Conservation (phyloP, 2,329 filamentous ascomycete genomes). For the Ophiostoma montium region DNA sequence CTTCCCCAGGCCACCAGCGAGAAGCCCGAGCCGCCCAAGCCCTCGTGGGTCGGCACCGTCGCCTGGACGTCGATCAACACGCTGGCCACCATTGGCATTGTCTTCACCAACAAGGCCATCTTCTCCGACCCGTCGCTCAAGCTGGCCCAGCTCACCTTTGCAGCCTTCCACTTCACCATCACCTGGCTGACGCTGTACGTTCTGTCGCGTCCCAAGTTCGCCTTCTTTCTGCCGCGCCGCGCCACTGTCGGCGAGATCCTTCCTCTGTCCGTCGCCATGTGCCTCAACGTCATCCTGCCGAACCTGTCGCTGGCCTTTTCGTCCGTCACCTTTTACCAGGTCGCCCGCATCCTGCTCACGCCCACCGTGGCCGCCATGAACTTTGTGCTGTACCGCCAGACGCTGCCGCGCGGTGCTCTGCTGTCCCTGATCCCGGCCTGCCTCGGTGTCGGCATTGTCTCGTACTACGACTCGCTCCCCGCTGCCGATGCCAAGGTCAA, state of each 20-base stretch:
- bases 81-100: conserved; percentile 48
- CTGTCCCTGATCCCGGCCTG: conserved; percentile 47
- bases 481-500: conserved; percentile 32
- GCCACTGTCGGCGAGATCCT: conserved; percentile 42
- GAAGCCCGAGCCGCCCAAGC: conserved; percentile 21
- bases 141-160: conserved; percentile 50
- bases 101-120: conserved; percentile 58
- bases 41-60: conserved; percentile 25
- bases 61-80: conserved; percentile 49
- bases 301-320: conserved; percentile 56
- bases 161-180: conserved; percentile 53
- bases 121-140: conserved; percentile 49
- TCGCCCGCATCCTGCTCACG: conserved; percentile 52
- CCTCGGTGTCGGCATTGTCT: conserved; percentile 49
- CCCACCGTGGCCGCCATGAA: conserved; percentile 53
- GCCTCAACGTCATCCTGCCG: conserved; percentile 53
- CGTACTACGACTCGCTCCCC: conserved; percentile 52
- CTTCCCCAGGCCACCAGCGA: conserved; percentile 21
- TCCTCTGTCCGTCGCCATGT: conserved; percentile 53
- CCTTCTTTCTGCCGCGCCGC: conserved; percentile 43
- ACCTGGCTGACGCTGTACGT: conserved; percentile 50
- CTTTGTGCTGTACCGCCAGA: conserved; percentile 43
- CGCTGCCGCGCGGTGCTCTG: conserved; percentile 39
- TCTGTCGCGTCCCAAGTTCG: conserved; percentile 43
- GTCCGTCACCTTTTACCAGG: conserved; percentile 56